Evolutionary conservation across 2,329 filamentous ascomycete species (phyloP), one percentile per base, ranked within the genome.

Genomic region (Taxawa tesnikishii): DNA sequence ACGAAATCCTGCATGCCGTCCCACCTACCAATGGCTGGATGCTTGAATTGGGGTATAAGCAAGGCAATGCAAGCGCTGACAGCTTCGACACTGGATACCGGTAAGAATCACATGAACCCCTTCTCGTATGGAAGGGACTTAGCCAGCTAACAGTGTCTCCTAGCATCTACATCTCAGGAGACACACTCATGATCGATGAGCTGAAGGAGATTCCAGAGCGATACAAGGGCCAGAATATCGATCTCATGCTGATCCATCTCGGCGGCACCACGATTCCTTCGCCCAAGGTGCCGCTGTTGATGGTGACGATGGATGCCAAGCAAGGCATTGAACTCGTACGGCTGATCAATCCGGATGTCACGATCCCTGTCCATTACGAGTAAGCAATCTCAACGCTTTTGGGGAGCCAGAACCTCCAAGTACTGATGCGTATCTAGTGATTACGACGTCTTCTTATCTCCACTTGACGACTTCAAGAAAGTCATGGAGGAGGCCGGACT

Each of bases 11-110:
- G n/a, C 43, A 53, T 14, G 66, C 65, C 1, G 62, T 78, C 4
- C 75, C 75, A 4, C 75, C 73, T 2, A 76, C 69, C 1, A 79
- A 78, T 45, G 74, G 75, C 18, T 79, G 74, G 73, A 68, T 79
- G 55, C 38, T 79, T 4, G 73, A 79, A 48, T 53, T 79, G 7
- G 73, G 74, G 1, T 63, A 68, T 41, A 50, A 16, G 34, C 46
- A 26, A 21, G 36, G 11, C 13, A 37, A 34, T 17, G 14, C 17
- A 15, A 28, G 21, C 12, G 23, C 34, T 2, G 42, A 46, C 14
- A 33, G 39, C 2, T 62, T 70, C 37, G 47, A 60, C 8, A 58
- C 52, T 14, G 67, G 70, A 1, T 74, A 73, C 44, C 53, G 67
- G 10, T 38, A 28, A 7, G 29, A 26, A 14, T 15, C n/a, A 8